Conservation (phyloP, 2,329 filamentous ascomycete genomes). For the Epichloe uncinata region DNA sequence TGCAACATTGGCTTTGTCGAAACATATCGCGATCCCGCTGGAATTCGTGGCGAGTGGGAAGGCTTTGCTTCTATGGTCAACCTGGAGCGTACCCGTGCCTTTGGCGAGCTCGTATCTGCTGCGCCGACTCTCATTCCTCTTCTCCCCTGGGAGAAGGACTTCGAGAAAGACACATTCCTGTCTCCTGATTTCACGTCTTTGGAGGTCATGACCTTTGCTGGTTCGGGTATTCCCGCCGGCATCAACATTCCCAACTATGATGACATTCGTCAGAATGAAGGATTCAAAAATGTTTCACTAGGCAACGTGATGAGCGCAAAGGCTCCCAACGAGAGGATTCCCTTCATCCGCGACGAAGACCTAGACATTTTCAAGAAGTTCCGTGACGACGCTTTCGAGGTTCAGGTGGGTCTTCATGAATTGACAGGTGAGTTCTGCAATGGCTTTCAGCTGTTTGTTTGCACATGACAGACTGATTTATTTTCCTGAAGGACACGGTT, state of each 20-base stretch:
- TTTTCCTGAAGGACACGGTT: constrained; percentile 54
- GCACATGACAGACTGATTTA: constrained; percentile 7
- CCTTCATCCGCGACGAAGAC: constrained; percentile 73
- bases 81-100: constrained; percentile 77
- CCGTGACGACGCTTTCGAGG: constrained; percentile 80
- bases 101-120: constrained; percentile 69
- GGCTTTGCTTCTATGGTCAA: constrained; percentile 80
- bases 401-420: constrained; percentile 91
- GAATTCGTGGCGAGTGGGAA: constrained; percentile 73
- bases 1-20: constrained; percentile 76
- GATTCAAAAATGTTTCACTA: constrained; percentile 88
- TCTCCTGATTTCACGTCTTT: constrained; percentile 93
- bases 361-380: constrained; percentile 67
- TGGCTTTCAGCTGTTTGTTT: background rate
- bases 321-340: constrained; percentile 81
- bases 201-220: constrained; percentile 70
- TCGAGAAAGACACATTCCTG: constrained; percentile 93
- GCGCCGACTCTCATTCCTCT: constrained; percentile 77
- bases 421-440: constrained; percentile 36
- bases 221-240: constrained; percentile 52
- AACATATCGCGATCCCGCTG: constrained; percentile 72
- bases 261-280: constrained; percentile 66
- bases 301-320: constrained; percentile 89
- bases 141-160: constrained; percentile 75
- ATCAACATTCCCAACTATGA: constrained; percentile 63